Percentiles rank a stretch among this genome's conserved stretches.
Evolutionary conservation across 2,329 filamentous ascomycete species (phyloP).

Genomic region (Pestalotiopsis sp.): DNA sequence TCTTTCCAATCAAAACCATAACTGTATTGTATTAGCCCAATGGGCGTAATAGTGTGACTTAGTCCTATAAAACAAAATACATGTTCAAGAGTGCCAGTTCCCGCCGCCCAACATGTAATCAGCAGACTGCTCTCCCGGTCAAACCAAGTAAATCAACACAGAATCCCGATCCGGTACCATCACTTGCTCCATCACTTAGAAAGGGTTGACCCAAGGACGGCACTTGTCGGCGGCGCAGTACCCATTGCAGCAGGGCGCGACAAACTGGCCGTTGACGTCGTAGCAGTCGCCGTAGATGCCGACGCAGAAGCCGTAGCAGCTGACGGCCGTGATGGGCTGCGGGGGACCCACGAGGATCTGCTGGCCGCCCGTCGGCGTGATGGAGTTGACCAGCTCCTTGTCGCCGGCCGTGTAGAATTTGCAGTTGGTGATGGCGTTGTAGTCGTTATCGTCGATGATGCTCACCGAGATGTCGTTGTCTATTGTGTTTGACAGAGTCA

Average conservation of each 20-base stretch:
- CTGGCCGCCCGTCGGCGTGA: constrained; percentile 34
- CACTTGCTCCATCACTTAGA: background rate
- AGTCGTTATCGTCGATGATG: constrained; percentile 46
- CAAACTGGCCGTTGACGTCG: constrained; percentile 33
- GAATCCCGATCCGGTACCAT: no score
- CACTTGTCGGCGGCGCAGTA: constrained; percentile 45
- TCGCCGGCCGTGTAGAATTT: constrained; percentile 42
- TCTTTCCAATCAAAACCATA: no score
- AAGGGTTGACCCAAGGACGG: constrained; percentile 34
- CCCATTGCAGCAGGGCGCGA: constrained; percentile 46
- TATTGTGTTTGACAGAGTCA: no score
- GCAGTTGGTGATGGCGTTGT: constrained; percentile 44
- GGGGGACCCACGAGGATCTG: constrained; percentile 48
- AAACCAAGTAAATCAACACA: no score
- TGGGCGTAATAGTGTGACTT: no score
- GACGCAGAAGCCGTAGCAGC: constrained; percentile 46
- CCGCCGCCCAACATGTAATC: no score
- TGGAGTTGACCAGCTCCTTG: constrained; percentile 34
- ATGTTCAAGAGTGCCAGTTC: no score
- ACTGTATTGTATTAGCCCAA: no score
- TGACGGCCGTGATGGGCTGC: constrained; percentile 44
- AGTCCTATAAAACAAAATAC: no score
- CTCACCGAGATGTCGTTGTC: constrained; percentile 42
- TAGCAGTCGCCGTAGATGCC: constrained; percentile 42
- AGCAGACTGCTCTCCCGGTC: no score